Conservation (phyloP, 1,284 basidiomycete genomes). For the Microbotryum silenes-acaulis region DNA sequence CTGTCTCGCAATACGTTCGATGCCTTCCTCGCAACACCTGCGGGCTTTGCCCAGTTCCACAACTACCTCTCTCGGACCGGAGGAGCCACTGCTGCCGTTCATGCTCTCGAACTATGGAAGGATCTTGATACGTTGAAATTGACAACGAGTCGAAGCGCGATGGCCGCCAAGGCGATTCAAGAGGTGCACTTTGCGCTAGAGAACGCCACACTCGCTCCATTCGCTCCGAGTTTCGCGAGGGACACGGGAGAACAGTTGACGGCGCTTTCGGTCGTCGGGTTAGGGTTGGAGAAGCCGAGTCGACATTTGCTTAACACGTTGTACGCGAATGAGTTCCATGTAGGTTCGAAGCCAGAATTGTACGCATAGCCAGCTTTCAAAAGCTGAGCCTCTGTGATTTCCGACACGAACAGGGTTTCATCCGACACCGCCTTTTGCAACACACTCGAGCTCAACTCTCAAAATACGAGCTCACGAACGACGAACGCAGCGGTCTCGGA, state of each 20-base stretch:
- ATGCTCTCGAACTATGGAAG: slow-evolving; percentile 9
- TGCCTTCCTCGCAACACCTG: background rate
- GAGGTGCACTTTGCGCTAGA: slow-evolving; percentile 4
- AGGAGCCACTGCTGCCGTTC: background rate
- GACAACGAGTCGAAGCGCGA: background rate
- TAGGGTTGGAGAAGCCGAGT: slow-evolving; percentile 7
- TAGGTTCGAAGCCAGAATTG: slow-evolving; percentile 1
- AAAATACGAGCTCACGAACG: slow-evolving; percentile 4
- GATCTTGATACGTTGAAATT: slow-evolving; percentile 5
- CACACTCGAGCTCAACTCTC: slow-evolving; percentile 19
- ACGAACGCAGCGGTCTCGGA: slow-evolving; percentile 18
- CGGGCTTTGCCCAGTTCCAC: slow-evolving; percentile 6
- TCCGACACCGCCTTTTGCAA: slow-evolving; percentile 9
- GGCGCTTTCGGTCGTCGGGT: too few species aligned
- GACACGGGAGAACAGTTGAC: too few species aligned
- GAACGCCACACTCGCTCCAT: too few species aligned
- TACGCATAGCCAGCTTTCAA: too few species aligned
- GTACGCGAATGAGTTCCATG: background rate
- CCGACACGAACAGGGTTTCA: too few species aligned
- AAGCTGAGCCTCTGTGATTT: too few species aligned
- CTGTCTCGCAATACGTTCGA: slow-evolving; percentile 10
- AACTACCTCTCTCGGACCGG: slow-evolving; percentile 9
- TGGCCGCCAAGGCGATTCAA: slow-evolving; percentile 8
- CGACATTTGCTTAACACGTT: slow-evolving; percentile 10
- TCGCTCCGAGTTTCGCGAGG: too few species aligned